Base-by-base conservation (phyloP, 2,329 filamentous ascomycete genomes). In the Pseudogymnoascus destructans region DNA sequence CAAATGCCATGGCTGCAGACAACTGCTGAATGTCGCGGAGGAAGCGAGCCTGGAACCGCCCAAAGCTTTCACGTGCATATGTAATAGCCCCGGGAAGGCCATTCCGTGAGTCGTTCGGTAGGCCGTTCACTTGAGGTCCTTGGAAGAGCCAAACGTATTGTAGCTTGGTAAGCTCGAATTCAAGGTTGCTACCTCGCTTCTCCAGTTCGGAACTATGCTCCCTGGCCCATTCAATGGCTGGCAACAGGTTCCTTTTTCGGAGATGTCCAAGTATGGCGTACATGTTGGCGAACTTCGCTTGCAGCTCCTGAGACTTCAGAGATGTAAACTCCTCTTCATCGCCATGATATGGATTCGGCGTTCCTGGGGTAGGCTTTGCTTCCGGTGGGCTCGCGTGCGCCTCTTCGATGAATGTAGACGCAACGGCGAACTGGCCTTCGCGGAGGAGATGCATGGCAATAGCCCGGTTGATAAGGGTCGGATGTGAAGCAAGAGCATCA, bases 391-490 rank as follows among this genome's bases (percentile, higher is more conserved):
- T 72, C 21, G 74, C 69, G 58, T 75, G 72, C 27, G 79, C 81
- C 74, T 97, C 93, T 11, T 79, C 75, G 55, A 95, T 81, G 65
- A 98, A 96, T 1, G 85, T 89, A 13, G 85, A 83, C 10, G 92
- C 92, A 1, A 95, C 91, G 19, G 78, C 79, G 71, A 98, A 98
- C 68, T 95, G 87, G 55, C 93, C 93, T 73, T 97, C 92, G 38
- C 93, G 87, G 36, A 98, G 79, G 19, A 98, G 79, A 69, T 98
- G 93, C 90, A 97, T 96, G 8, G 88, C 88, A 65, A 98, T 95
- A 5, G 93, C 92, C 59, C 91, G 83, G 72, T 96, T 95, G 68
- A 97, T 89, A 10, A 96, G 77, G 13, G 79, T 76, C 3, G 86
- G 79, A 63, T 95, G 84, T 17, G 84, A 80, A 1, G 82, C 84